Base-by-base conservation (phyloP, 768 basidiomycete genomes). In the Boletus patriciae region DNA sequence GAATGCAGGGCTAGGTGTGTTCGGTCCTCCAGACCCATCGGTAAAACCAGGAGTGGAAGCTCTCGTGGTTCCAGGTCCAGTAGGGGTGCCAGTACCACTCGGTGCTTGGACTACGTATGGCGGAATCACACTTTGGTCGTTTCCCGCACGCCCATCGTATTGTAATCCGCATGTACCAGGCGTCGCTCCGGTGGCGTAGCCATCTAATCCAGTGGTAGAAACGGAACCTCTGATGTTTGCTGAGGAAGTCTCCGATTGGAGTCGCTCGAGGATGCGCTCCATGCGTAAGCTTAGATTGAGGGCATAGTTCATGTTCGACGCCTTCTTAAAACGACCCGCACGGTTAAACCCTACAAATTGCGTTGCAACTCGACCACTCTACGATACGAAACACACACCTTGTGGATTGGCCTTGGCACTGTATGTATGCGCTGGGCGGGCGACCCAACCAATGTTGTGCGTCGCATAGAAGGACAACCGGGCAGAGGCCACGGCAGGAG, bases 271-370 rank as follows among this genome's bases (percentile, higher is more conserved):
- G 25, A 70, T 59, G 38, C 71, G 65, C 18, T 71, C 70, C 54
- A 67, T 65, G 33, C 76, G 73, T 29, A 80, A 66, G 6, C 76
- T 77, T 2, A 81, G 60, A 38, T 73, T 76, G 40, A 81, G 75
- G 21, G 82, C 91, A 63, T 88, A 93, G 68, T 95, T 96, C 87
- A 95, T 86, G 73, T 96, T 96, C 16, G 85, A 87, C 1, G 92
- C 92, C 73, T 96, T 96, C 78, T 96, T 96, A 80, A 96, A 96
- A 21, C 92, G 81, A 33, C 94, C 93, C 5, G 87, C 70, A 38
- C 76, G 72, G 23, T 61, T 74, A n/a, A 65, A 71, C 4, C 67
- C 70, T 73, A 33, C 9, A 18, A 41, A 45, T 9, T 13, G n/a
- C 13, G 12, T 46, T 36, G 45, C 3, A 16, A 27, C 6, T 29